Base-by-base conservation (phyloP, 2,329 filamentous ascomycete genomes). In the Dothistroma pini region DNA sequence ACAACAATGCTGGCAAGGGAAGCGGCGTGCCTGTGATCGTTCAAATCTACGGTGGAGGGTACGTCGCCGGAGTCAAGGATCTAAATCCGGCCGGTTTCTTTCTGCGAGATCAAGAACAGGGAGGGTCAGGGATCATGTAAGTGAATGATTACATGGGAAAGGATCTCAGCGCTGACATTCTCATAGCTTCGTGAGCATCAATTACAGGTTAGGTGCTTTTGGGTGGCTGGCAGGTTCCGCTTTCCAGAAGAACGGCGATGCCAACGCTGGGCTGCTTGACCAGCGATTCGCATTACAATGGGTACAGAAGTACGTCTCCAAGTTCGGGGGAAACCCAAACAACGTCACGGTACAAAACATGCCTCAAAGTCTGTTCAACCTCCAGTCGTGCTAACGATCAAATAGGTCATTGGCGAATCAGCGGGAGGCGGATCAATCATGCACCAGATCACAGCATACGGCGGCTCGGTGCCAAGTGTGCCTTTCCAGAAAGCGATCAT, bases 351-450 rank as follows among this genome's bases (percentile, higher is more conserved):
- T 51, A 19, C 44, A 49, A 29, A 29, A 29, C 3, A 29, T 29
- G 25, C 25, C 25, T 29, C 25, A 29, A 29, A 29, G 25, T 29
- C 25, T 29, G 25, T 29, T 29, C 6, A 29, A 29, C 2, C 2
- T 6, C 6, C 25, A 29, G 2, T 29, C 2, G 25, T 38, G 35
- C 35, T 38, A 11, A 38, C 35, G 16, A 49, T 12, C 4, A 25
- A 10, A n/a, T 6, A 49, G 8, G 75, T 84, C 14, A 75, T 83
- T 19, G 82, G 81, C 6, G 73, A 81, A 61, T 81, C 78, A 16
- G 81, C 83, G 9, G 83, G 83, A 31, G 82, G 75, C 8, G 81
- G 81, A 0, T 81, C 78, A 2, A 78, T 86, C 59, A 77, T 83
- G 72, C 81, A 84, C 65, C 82, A 85, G 58, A 79, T 84, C 62